phyloP scores from a whole-genome alignment of 306 rosid species.

The Fagus crenata region DNA sequence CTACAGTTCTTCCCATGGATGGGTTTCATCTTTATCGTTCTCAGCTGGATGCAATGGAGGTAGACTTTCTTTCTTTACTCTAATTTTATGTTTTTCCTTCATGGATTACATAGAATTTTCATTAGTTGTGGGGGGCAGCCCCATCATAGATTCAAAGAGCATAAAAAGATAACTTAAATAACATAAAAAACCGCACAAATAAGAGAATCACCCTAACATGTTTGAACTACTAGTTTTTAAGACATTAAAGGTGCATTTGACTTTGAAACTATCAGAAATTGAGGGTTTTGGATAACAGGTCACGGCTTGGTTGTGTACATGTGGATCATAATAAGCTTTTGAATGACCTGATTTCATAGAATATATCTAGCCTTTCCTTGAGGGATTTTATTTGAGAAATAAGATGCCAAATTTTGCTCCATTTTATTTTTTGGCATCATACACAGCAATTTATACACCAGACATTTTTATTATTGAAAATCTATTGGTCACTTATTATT shows the following conservation, averaged over 20 bases:
- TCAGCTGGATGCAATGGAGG: constrained; percentile 93
- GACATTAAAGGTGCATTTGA: background rate
- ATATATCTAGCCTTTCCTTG: background rate
- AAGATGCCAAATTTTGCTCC: background rate
- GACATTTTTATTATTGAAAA: constrained; percentile 12
- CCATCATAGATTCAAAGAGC: constrained; percentile 12
- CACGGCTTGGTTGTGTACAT: background rate
- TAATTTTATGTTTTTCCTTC: constrained; percentile 19
- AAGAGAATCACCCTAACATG: background rate
- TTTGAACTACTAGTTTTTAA: background rate
- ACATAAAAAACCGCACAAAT: background rate
- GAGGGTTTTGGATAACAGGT: background rate
- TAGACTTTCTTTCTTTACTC: constrained; percentile 31
- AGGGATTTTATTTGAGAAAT: background rate
- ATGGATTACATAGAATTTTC: constrained; percentile 28
- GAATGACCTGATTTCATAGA: background rate
- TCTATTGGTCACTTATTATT: constrained; percentile 20
- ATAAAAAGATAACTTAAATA: background rate
- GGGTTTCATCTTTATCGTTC: constrained; percentile 90
- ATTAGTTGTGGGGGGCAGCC: constrained; percentile 21
- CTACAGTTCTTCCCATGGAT: constrained; percentile 82
- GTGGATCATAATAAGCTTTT: background rate
- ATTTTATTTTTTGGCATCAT: background rate
- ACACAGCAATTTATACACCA: constrained; percentile 7
- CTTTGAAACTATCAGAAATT: background rate